Percentiles rank a stretch among this genome's conserved stretches.
phyloP scores from a whole-genome alignment of 345 rosid genomes.

The Aquilaria malaccensis region DNA sequence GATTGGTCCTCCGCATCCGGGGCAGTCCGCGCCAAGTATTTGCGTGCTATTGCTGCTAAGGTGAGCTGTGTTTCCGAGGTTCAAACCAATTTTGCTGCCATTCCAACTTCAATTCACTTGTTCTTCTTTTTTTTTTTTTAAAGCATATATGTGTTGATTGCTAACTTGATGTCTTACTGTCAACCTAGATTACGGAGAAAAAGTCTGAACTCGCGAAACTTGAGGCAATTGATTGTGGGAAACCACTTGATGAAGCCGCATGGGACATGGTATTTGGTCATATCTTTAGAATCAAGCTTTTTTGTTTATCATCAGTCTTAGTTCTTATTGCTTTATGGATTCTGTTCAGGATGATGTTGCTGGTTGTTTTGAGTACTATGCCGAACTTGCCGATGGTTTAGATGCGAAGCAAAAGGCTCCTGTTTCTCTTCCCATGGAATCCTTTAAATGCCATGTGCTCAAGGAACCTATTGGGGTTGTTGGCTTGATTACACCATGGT shows the following conservation, averaged over 20 bases:
- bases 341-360: conserved; percentile 88
- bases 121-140: not conserved
- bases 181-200: conserved; percentile 66
- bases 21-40: conserved; percentile 73
- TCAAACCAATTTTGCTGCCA: not conserved
- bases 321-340: conserved; percentile 20
- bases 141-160: not conserved
- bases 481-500: conserved; percentile 96
- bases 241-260: conserved; percentile 86
- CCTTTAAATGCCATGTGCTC: conserved; percentile 67
- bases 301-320: conserved; percentile 1
- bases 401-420: conserved; percentile 90
- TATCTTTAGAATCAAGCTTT: not conserved
- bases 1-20: conserved; percentile 86
- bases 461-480: conserved; percentile 96
- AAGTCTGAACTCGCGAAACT: conserved; percentile 73
- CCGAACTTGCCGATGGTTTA: conserved; percentile 91
- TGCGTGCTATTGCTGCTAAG: conserved; percentile 98
- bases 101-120: not conserved
- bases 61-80: conserved; percentile 21
- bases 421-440: conserved; percentile 74
- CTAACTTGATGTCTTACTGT: conserved; percentile 1
- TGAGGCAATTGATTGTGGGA: conserved; percentile 86
- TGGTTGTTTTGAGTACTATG: conserved; percentile 91
- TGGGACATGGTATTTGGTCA: conserved; percentile 73